Base-by-base conservation (phyloP, 106 monocot genomes). In the Triglochin maritima region DNA sequence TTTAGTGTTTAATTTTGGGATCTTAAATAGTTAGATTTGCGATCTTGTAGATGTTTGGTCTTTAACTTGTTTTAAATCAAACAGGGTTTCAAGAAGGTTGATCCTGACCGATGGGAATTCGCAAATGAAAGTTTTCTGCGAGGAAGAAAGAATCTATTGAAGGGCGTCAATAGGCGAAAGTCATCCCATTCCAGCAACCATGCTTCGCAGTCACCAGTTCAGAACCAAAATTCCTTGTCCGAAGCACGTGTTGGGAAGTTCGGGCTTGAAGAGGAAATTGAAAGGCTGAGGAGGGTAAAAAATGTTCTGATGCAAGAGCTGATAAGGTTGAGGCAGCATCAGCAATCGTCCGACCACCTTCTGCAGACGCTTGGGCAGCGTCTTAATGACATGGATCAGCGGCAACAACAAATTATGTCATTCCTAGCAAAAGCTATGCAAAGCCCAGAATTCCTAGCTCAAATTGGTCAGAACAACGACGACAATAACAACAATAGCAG, bases 241-340 rank as follows among this genome's bases (percentile, higher is more conserved):
- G 55, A 58, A 45, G 71, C 81, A 8, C 76, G 78, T 54, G 71
- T 85, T 2, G 81, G 81, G 3, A 81, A 86, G 16, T 86, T 82
- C 50, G 82, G 82, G 7, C 49, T 77, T 0, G 74, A 79, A 48
- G 86, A 82, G 54, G 82, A 82, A 72, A 69, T 86, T 15, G 82
- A 82, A 17, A 70, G 66, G 54, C 79, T 86, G 4, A 86, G 82
- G 73, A 73, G 86, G 67, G 86, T 82, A 52, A 86, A 82, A 56
- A 82, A 82, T 62, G 69, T 80, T 2, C 79, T 86, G 3, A 76
- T 79, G 78, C 82, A 86, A 59, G 86, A 86, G 57, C 71, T 86
- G 47, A 66, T 82, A 17, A 76, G 77, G 52, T 70, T 86, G 13
- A 64, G 86, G 47, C 86, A 82, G 55, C 79, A 86, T 3, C 86